These are phyloP conservation scores for Cytospora paraplurivora DNA, from an alignment of 2,329 filamentous ascomycete species.

Conservation along the genomic window DNA sequence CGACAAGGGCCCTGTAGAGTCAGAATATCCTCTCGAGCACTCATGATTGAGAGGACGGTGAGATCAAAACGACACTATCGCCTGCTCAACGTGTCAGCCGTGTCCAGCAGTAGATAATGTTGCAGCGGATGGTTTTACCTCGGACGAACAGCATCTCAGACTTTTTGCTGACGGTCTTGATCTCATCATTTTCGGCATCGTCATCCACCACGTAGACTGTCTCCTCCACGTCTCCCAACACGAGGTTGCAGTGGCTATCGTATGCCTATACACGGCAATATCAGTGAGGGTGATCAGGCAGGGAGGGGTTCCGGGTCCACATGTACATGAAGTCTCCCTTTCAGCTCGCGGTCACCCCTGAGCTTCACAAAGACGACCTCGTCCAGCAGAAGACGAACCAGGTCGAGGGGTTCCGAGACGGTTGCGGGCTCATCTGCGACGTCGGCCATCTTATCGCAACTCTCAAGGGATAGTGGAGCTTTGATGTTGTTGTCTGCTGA, in stretches of 20 bases:
- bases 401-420: constrained; percentile 89
- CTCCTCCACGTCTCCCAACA: constrained; percentile 95
- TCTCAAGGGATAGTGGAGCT: constrained; percentile 1
- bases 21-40: background rate
- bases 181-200: constrained; percentile 74
- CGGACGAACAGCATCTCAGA: constrained; percentile 98
- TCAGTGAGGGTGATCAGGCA: constrained; percentile 8
- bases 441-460: constrained; percentile 71
- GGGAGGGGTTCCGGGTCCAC: background rate
- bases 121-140: constrained; percentile 58
- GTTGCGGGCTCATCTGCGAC: constrained; percentile 71
- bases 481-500: constrained; percentile 2
- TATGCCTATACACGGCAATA: constrained; percentile 69
- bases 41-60: constrained; percentile 32
- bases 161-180: constrained; percentile 94
- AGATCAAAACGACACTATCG: constrained; percentile 38
- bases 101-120: background rate
- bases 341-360: constrained; percentile 90
- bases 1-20: constrained; percentile 5
- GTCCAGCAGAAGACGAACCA: constrained; percentile 91
- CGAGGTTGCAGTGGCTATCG: constrained; percentile 96
- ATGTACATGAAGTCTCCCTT: constrained; percentile 89
- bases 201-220: constrained; percentile 93
- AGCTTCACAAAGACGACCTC: constrained; percentile 98
- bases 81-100: constrained; percentile 29